Evolutionary conservation across 257 asterid species (phyloP).

Genomic region (Asclepias syriaca): DNA sequence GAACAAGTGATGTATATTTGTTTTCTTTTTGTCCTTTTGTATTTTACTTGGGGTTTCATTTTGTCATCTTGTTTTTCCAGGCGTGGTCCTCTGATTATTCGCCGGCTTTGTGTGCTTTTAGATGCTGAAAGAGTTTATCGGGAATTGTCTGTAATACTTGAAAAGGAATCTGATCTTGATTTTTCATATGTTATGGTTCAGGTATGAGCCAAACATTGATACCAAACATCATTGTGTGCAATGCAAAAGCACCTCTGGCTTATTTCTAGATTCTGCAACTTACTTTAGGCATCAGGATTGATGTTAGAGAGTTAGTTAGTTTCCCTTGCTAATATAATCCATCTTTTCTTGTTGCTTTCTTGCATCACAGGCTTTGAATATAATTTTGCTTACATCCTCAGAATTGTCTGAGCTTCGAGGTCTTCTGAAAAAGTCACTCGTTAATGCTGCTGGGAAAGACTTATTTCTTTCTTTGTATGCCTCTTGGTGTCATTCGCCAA

Average conservation of each 20-base stretch:
- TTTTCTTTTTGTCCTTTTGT: neutral
- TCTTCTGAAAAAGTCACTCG: constrained; percentile 70
- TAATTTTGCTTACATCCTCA: constrained; percentile 94
- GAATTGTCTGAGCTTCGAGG: constrained; percentile 83
- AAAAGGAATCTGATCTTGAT: constrained; percentile 85
- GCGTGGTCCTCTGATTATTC: constrained; percentile 91
- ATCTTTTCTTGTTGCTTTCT: neutral
- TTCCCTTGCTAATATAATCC: neutral
- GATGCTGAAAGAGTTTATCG: constrained; percentile 89
- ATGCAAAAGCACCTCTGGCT: neutral
- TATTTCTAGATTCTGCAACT: neutral
- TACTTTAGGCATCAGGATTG: neutral
- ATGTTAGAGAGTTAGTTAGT: neutral
- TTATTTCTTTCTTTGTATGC: constrained; percentile 80
- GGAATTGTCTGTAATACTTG: constrained; percentile 80
- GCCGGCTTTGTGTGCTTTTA: constrained; percentile 85
- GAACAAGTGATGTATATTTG: neutral
- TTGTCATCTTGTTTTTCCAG: constrained; percentile 36
- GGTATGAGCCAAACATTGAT: constrained; percentile 31
- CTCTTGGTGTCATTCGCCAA: constrained; percentile 98
- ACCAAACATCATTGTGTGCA: neutral
- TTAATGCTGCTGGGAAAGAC: constrained; percentile 66
- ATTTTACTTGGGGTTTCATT: neutral
- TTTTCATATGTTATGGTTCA: constrained; percentile 92
- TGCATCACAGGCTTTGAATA: constrained; percentile 76